These are phyloP conservation scores for Piper betle DNA, from an alignment of 164 flowering plant species.

Conservation along the genomic window DNA sequence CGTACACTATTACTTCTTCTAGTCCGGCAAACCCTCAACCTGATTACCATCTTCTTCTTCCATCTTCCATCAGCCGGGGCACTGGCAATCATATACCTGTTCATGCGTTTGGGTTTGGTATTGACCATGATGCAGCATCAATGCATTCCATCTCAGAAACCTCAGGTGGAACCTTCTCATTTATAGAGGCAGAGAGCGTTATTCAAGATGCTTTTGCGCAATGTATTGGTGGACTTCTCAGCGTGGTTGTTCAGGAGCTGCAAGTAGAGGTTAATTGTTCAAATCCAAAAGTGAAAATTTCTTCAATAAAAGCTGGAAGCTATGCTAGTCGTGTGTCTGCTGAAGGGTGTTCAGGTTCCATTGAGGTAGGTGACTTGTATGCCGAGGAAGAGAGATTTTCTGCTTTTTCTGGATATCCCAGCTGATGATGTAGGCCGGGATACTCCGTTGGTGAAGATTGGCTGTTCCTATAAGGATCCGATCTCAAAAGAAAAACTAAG, in stretches of 20 bases:
- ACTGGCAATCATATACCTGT: constrained; percentile 54
- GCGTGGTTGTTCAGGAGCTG: constrained; percentile 75
- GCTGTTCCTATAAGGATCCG: constrained; percentile 54
- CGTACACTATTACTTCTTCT: constrained; percentile 35
- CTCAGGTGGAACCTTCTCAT: constrained; percentile 97
- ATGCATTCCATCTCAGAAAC: constrained; percentile 85
- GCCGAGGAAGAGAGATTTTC: constrained; percentile 89
- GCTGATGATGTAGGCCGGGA: constrained; percentile 19
- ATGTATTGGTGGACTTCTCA: constrained; percentile 90
- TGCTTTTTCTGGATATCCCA: constrained; percentile 51
- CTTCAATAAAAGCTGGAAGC: constrained; percentile 69
- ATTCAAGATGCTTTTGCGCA: constrained; percentile 98
- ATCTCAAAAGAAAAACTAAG: constrained; percentile 29
- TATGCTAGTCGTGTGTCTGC: constrained; percentile 27
- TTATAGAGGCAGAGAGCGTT: constrained; percentile 71
- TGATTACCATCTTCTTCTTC: constrained; percentile 48
- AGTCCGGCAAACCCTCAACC: constrained; percentile 15
- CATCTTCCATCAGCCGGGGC: constrained; percentile 26
- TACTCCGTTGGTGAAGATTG: constrained; percentile 42
- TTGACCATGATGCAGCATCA: constrained; percentile 78
- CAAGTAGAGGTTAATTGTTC: constrained; percentile 41
- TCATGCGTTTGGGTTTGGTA: constrained; percentile 89
- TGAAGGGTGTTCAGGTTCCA: constrained; percentile 30
- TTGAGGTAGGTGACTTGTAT: constrained; percentile 76
- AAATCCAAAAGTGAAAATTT: constrained; percentile 30